Percentiles rank a stretch among this genome's conserved stretches.
These are phyloP conservation scores for Coemansia sp. DNA, from an alignment of 192 early-diverging fungal genomes.

Conservation along the genomic window DNA sequence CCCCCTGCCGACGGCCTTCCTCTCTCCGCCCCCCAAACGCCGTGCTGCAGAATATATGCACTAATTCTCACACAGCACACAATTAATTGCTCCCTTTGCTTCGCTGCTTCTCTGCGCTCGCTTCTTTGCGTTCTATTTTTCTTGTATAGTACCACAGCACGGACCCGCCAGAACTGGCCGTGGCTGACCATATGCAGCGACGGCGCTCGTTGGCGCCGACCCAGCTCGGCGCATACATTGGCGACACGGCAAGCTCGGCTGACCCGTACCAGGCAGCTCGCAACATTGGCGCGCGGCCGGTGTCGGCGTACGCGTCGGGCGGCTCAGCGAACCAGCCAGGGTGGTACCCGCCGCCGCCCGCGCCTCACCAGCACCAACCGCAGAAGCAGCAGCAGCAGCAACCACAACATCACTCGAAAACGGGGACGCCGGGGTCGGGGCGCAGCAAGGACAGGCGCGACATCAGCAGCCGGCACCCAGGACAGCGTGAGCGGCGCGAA, in stretches of 20 bases:
- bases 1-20: too few species aligned
- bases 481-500: slow-evolving; percentile 33
- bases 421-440: slow-evolving; percentile 10
- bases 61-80: slow-evolving; percentile 7
- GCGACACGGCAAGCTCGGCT: slow-evolving; percentile 14
- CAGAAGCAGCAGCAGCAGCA: slow-evolving; percentile 16
- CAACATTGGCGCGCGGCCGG: slow-evolving; percentile 16
- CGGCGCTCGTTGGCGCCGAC: slow-evolving; percentile 40
- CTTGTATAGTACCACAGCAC: slow-evolving; percentile 30
- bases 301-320: slow-evolving; percentile 18
- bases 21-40: neutral
- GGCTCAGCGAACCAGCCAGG: slow-evolving; percentile 3
- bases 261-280: slow-evolving; percentile 37
- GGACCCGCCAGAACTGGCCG: slow-evolving; percentile 37
- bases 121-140: neutral
- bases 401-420: neutral
- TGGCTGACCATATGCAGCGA: slow-evolving; percentile 36
- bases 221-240: slow-evolving; percentile 21
- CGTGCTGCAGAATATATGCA: neutral
- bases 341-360: slow-evolving; percentile 5
- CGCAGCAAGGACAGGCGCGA: slow-evolving; percentile 15
- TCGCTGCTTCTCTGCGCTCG: neutral
- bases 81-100: slow-evolving; percentile 6
- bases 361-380: neutral
- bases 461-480: slow-evolving; percentile 30